Base-by-base conservation (phyloP, 768 basidiomycete genomes). In the Mycena leptocephala region DNA sequence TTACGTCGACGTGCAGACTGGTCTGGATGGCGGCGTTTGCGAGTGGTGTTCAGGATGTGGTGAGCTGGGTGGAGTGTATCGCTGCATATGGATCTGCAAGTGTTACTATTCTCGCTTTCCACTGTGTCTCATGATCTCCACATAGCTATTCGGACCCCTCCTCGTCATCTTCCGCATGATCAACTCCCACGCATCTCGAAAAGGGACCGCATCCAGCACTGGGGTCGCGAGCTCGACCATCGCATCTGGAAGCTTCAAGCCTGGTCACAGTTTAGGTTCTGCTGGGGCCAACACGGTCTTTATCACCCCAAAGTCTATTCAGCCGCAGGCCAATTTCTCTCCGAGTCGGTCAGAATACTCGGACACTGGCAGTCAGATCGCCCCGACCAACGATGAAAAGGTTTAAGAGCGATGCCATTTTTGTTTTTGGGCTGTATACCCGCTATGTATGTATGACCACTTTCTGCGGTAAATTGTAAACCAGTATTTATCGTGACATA, bases 1-100 rank as follows among this genome's bases (percentile, higher is more conserved):
- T 70, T n/a, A 61, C 68, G 53, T 56, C 68, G 68, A 46, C 68
- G 68, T 70, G 68, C 55, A 39, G 68, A 61, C 68, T 70, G 68
- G 68, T 70, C 55, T 70, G 68, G 68, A 59, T 70, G 68, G 68
- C 68, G 55, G 68, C 68, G 68, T 70, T 70, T 59, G 68, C 68
- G 55, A 70, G 55, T 43, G 43, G 43, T 48, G 56, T 39, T 28
- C 68, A 70, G 55, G 43, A 70, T 61, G 68, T 35, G 18, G 39
- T 70, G 35, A 70, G 68, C 37, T 70, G 68, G 68, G 32, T 48
- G 35, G 68, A 70, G 68, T 32, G 58, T 70, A 59, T 70, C 39
- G 68, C 68, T 37, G 35, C 35, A 37, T 37, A 37, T 37, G 35
- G 35, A 37, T 37, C 35, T 37, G 35, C 35, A 37, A 37, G 35